Percentiles rank a stretch among this genome's conserved stretches.
Evolutionary conservation across 192 early-diverging fungal species (phyloP).

Genomic region (Backusella psychrophila): DNA sequence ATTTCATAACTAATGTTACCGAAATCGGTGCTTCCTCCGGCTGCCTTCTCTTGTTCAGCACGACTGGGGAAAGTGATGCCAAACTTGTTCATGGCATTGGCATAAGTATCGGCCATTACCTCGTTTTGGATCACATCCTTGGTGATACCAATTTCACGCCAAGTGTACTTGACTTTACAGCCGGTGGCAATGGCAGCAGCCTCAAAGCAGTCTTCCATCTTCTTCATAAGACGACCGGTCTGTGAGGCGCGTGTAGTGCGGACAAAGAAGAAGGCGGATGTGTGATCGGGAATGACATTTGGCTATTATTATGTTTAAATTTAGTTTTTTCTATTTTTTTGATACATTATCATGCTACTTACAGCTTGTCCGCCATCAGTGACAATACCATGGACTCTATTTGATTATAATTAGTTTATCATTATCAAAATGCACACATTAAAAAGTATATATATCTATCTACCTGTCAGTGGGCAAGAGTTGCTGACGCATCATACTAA

Average conservation of each 20-base stretch:
- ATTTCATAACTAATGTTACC: slow-evolving; percentile 69
- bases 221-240: slow-evolving; percentile 44
- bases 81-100: slow-evolving; percentile 35
- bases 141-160: slow-evolving; percentile 35
- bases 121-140: slow-evolving; percentile 47
- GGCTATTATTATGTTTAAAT: slow-evolving; percentile 18
- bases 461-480: slow-evolving; percentile 59
- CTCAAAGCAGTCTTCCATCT: slow-evolving; percentile 55
- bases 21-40: slow-evolving; percentile 59
- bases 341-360: slow-evolving; percentile 10
- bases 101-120: slow-evolving; percentile 36
- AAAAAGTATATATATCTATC: too few relatives aligned
- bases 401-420: background rate
- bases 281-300: slow-evolving; percentile 67
- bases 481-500: slow-evolving; percentile 74
- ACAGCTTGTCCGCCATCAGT: slow-evolving; percentile 66
- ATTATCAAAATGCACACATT: background rate
- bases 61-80: slow-evolving; percentile 30
- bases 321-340: background rate
- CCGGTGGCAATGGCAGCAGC: slow-evolving; percentile 71
- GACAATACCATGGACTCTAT: slow-evolving; percentile 72
- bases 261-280: slow-evolving; percentile 54
- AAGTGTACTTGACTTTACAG: slow-evolving; percentile 53
- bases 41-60: slow-evolving; percentile 14
- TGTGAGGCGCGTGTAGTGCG: slow-evolving; percentile 53